These are phyloP conservation scores for Boletus subluridellus DNA, from an alignment of 1,284 basidiomycete species.

Conservation along the genomic window DNA sequence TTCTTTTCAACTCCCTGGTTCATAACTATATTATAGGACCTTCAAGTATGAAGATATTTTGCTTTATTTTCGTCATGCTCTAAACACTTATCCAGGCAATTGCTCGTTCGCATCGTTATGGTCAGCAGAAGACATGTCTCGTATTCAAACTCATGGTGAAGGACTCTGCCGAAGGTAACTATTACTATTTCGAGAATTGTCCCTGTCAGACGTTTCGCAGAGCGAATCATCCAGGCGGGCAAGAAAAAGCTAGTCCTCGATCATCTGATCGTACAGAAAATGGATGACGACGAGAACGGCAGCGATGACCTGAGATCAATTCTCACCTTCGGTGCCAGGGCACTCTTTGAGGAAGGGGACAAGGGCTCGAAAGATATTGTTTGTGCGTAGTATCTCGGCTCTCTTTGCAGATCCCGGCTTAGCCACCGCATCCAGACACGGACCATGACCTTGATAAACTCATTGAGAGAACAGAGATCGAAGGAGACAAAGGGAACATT, in stretches of 20 bases:
- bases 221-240: constrained; percentile 81
- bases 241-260: constrained; percentile 90
- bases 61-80: not conserved
- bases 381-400: constrained; percentile 47
- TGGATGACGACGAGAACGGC: constrained; percentile 75
- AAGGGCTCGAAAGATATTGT: constrained; percentile 58
- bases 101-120: constrained; percentile 81
- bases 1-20: constrained; percentile 1
- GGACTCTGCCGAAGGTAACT: constrained; percentile 77
- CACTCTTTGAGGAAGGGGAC: constrained; percentile 65
- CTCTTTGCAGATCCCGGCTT: constrained; percentile 53
- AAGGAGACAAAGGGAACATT: constrained; percentile 57
- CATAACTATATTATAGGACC: constrained; percentile 46
- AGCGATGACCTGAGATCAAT: constrained; percentile 76
- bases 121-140: constrained; percentile 77
- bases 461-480: constrained; percentile 77
- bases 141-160: constrained; percentile 93
- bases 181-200: not conserved
- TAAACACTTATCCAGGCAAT: constrained; percentile 62
- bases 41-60: constrained; percentile 52
- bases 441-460: constrained; percentile 78
- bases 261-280: constrained; percentile 90
- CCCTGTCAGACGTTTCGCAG: constrained; percentile 39
- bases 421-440: constrained; percentile 58
- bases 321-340: constrained; percentile 77